phyloP scores from a whole-genome alignment of 2,329 filamentous ascomycete genomes.

The Xylariaceae sp. region DNA sequence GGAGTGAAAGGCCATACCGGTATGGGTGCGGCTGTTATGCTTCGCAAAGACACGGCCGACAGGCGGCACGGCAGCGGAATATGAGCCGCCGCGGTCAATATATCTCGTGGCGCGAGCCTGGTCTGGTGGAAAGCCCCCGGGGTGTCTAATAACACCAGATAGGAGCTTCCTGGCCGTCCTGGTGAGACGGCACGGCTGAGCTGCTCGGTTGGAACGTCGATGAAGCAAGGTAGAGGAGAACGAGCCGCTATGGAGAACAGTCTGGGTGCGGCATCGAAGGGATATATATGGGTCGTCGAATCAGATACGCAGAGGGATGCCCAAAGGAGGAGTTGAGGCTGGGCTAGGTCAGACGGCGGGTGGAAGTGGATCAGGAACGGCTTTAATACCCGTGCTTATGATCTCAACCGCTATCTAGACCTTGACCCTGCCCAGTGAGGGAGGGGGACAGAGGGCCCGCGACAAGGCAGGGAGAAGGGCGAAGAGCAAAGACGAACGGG shows the following conservation, averaged over 20 bases:
- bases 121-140: background rate
- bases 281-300: constrained; percentile 14
- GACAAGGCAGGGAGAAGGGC: constrained; percentile 1
- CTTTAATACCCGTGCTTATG: constrained; percentile 3
- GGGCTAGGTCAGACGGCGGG: background rate
- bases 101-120: background rate
- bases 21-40: background rate
- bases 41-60: background rate
- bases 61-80: background rate
- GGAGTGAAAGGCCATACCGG: constrained; percentile 20
- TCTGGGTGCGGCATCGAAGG: constrained; percentile 13
- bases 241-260: constrained; percentile 13
- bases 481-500: constrained; percentile 2
- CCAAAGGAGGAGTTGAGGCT: constrained; percentile 2
- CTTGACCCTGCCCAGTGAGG: background rate
- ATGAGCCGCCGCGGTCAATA: background rate
- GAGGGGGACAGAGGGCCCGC: constrained; percentile 13
- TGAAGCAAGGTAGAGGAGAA: constrained; percentile 10
- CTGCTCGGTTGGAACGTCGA: constrained; percentile 7
- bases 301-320: constrained; percentile 11
- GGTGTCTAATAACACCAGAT: constrained; percentile 20
- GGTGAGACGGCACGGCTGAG: constrained; percentile 1
- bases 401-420: background rate
- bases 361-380: background rate
- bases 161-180: constrained; percentile 4